These are phyloP conservation scores for Prunella vulgaris DNA, from an alignment of 257 asterid species.

Conservation along the genomic window DNA sequence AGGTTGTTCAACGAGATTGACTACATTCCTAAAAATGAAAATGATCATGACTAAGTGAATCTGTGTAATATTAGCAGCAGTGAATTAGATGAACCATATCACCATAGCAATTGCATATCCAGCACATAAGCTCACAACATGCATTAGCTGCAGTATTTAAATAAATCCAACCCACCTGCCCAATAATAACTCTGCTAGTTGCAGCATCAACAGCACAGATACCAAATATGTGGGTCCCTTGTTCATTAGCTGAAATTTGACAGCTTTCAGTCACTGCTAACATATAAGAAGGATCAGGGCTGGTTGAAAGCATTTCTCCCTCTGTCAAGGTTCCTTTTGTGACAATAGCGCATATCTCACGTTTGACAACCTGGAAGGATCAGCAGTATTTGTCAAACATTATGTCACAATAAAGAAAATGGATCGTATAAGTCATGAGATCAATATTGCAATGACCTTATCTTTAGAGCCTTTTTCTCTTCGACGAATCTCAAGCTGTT, in stretches of 20 bases:
- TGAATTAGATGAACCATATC: not conserved
- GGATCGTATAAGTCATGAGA: not conserved
- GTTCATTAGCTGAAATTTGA: slow-evolving; percentile 43
- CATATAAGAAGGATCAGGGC: slow-evolving; percentile 83
- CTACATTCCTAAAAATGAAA: not conserved
- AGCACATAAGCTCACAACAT: not conserved
- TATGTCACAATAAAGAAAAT: not conserved
- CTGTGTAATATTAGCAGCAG: not conserved
- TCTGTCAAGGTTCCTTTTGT: slow-evolving; percentile 94
- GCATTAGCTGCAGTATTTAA: not conserved
- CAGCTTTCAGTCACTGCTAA: slow-evolving; percentile 78
- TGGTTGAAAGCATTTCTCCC: slow-evolving; percentile 74
- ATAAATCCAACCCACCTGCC: slow-evolving; percentile 61
- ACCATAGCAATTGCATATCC: not conserved
- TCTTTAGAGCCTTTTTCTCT: slow-evolving; percentile 83
- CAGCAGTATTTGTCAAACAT: slow-evolving; percentile 18
- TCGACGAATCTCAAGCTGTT: slow-evolving; percentile 91
- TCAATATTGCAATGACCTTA: slow-evolving; percentile 48
- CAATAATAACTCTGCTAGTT: slow-evolving; percentile 77
- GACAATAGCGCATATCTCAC: slow-evolving; percentile 91
- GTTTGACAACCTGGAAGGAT: slow-evolving; percentile 74
- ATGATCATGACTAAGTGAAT: slow-evolving; percentile 4
- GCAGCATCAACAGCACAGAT: slow-evolving; percentile 80
- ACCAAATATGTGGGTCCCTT: slow-evolving; percentile 54
- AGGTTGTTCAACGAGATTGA: not conserved